Percentiles rank a stretch among this genome's conserved stretches.
Evolutionary conservation across 2,329 filamentous ascomycete genomes (phyloP).

Genomic region (Hypomyces perniciosus): DNA sequence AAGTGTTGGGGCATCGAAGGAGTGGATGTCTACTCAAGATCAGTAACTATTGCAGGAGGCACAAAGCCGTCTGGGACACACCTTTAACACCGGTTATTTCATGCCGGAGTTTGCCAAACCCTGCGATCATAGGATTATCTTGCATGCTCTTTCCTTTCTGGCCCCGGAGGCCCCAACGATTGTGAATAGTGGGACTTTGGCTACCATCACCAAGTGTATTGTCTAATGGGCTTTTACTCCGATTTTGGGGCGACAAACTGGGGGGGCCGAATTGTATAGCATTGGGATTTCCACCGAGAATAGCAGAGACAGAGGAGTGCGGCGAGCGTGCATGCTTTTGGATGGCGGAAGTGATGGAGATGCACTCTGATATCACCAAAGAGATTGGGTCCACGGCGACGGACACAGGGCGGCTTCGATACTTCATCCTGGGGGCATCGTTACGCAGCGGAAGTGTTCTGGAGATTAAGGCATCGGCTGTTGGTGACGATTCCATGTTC

Average conservation of each 20-base stretch:
- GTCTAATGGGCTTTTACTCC: conserved; percentile 35
- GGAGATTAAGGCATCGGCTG: background rate
- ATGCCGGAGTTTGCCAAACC: conserved; percentile 81
- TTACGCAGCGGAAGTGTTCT: background rate
- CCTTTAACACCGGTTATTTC: conserved; percentile 83
- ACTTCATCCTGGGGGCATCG: conserved; percentile 46
- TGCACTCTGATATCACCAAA: conserved; percentile 96
- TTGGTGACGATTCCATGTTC: background rate
- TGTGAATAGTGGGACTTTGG: conserved; percentile 54
- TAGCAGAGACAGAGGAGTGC: conserved; percentile 92
- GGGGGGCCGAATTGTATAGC: conserved; percentile 48
- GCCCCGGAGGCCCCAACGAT: conserved; percentile 86
- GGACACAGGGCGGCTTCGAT: conserved; percentile 57
- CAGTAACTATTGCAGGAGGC: conserved; percentile 3
- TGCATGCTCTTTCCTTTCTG: conserved; percentile 97
- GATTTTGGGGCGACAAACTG: conserved; percentile 33
- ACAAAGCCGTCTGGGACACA: conserved; percentile 28
- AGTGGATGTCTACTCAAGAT: conserved; percentile 62
- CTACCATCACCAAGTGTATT: conserved; percentile 32
- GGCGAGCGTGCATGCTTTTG: conserved; percentile 95
- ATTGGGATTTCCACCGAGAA: conserved; percentile 71
- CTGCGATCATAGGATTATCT: conserved; percentile 93
- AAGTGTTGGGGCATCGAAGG: conserved; percentile 83
- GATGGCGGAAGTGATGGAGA: conserved; percentile 95
- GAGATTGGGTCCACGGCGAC: conserved; percentile 88